Evolutionary conservation across 345 rosid genomes (phyloP), one percentile per base, ranked within the genome.

Genomic region (Syzygium oleosum): DNA sequence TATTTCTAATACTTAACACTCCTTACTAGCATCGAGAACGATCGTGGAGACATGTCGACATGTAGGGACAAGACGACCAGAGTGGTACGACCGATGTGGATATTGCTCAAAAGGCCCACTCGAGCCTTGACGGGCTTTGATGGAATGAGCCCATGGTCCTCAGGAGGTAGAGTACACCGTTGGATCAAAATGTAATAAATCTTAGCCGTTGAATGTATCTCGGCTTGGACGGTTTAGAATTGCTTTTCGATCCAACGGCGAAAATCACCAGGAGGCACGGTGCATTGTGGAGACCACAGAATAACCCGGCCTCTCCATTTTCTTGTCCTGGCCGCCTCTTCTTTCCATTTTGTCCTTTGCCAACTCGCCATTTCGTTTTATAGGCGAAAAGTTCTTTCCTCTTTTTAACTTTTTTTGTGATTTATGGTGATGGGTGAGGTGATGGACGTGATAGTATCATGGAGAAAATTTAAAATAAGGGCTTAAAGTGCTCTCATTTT

Each of bases 141-240:
- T 61, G 17, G 14, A n/a, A 38, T 7, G 38, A 61, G 73, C 15
- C 73, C 14, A n/a, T 61, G 73, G 1, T 29, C 34, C 16, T 8
- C 1, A 2, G 9, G 4, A n/a, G 19, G 17, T n/a, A n/a, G 3
- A 16, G 2, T n/a, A 7, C 19, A 61, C 12, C 0, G 2, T 61
- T 27, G 34, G 34, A 61, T n/a, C n/a, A 7, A n/a, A n/a, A 61
- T 61, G 31, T 4, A 61, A n/a, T n/a, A n/a, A 61, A n/a, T 12
- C 29, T n/a, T 13, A 61, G 15, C 29, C 2, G 10, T 61, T 61
- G 0, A 4, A 6, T 0, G 0, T 13, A 13, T n/a, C 5, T 61
- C 0, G 2, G n/a, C n/a, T 6, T 1, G 34, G 2, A n/a, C 17
- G 2, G 0, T 12, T 2, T 34, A n/a, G 73, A 2, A 16, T 61